Conservation (phyloP, 2,329 filamentous ascomycete species). For the Sporothrix variecibatus region DNA sequence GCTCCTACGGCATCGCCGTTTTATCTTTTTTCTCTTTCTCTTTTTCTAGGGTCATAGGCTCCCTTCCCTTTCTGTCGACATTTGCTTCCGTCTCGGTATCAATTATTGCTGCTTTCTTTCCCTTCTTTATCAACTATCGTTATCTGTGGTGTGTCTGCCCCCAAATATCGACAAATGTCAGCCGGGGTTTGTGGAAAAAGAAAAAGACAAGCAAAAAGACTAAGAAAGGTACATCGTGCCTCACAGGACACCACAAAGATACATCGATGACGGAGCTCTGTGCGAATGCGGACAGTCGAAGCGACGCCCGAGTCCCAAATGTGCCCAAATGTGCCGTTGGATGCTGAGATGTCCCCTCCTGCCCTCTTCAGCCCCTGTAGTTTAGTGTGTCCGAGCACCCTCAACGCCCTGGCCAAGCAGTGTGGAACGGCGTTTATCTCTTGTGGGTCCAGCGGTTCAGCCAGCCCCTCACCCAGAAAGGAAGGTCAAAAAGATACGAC, state of each 20-base stretch:
- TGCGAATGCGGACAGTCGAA: slow-evolving; percentile 19
- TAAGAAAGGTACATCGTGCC: background rate
- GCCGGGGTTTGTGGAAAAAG: background rate
- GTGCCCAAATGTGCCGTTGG: background rate
- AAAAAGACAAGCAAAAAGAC: background rate
- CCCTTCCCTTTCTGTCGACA: background rate
- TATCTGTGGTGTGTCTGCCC: background rate
- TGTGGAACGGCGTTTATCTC: slow-evolving; percentile 2
- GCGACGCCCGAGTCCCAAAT: background rate
- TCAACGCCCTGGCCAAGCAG: background rate
- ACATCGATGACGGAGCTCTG: slow-evolving; percentile 1
- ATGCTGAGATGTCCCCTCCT: too few relatives aligned
- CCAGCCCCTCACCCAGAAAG: slow-evolving; percentile 24
- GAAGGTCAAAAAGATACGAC: slow-evolving; percentile 22
- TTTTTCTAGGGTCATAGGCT: background rate
- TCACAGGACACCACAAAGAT: background rate
- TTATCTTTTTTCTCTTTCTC: too few relatives aligned
- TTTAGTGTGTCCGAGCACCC: background rate
- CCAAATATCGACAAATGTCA: too few relatives aligned
- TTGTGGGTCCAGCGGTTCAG: background rate
- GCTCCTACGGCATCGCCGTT: slow-evolving; percentile 3
- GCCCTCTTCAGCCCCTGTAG: background rate
- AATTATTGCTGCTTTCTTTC: background rate
- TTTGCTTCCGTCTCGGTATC: background rate
- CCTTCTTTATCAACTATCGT: background rate